Percentiles rank a stretch among this genome's conserved stretches.
Evolutionary conservation across 1,139 yeast genomes (phyloP).

Genomic region (Nematodospora anomalae): DNA sequence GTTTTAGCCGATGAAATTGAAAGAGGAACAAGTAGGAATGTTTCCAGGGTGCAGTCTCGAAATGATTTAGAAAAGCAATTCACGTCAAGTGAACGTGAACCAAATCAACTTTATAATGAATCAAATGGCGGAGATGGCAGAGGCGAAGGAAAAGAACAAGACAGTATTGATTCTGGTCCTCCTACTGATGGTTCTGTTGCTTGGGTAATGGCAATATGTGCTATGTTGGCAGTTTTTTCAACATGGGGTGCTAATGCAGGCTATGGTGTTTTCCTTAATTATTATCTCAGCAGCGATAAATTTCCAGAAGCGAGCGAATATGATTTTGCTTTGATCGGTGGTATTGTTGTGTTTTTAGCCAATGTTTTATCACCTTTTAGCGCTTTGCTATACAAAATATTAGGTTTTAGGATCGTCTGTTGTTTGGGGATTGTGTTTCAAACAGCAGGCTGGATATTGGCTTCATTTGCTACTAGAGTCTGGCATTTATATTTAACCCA

Average conservation of each 20-base stretch:
- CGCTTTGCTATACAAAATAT: slow-evolving; percentile 30
- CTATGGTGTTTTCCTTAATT: slow-evolving; percentile 66
- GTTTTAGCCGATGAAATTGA: slow-evolving; percentile 25
- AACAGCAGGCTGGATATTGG: slow-evolving; percentile 58
- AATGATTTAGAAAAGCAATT: slow-evolving; percentile 2
- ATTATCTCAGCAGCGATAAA: slow-evolving; percentile 44
- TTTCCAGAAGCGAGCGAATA: slow-evolving; percentile 59
- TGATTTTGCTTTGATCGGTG: slow-evolving; percentile 72
- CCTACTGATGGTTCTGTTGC: slow-evolving; percentile 70
- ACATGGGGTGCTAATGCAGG: slow-evolving; percentile 79
- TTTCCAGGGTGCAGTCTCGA: slow-evolving; percentile 7
- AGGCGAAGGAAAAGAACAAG: slow-evolving; percentile 15
- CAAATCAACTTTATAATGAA: neutral
- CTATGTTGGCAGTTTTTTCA: slow-evolving; percentile 46
- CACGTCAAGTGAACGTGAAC: neutral
- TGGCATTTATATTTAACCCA: slow-evolving; percentile 72
- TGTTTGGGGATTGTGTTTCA: slow-evolving; percentile 51
- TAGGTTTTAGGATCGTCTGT: slow-evolving; percentile 39
- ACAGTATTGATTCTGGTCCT: slow-evolving; percentile 21
- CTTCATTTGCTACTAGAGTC: slow-evolving; percentile 59
- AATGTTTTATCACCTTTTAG: slow-evolving; percentile 59
- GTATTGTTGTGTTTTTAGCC: slow-evolving; percentile 58
- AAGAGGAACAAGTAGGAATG: slow-evolving; percentile 12
- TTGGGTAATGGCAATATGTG: slow-evolving; percentile 64
- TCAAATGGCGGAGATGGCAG: slow-evolving; percentile 3